Conservation (phyloP, 1,284 basidiomycete species). For the Sanguinoderma infundibulare region DNA sequence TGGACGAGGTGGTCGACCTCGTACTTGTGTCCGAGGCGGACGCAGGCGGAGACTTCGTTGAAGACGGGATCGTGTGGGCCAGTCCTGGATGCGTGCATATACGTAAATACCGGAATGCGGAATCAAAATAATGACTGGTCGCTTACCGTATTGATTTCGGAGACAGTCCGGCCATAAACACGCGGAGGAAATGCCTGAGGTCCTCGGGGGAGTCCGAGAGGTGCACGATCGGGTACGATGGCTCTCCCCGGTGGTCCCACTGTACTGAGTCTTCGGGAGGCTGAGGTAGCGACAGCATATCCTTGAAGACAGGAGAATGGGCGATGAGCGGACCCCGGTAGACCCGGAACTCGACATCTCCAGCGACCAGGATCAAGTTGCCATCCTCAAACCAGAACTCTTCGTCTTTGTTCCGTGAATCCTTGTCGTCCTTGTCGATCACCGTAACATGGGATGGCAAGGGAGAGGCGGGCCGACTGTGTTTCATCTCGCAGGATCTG, state of each 20-base stretch:
- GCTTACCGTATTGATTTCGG: slow-evolving; percentile 11
- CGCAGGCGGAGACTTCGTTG: slow-evolving; percentile 20
- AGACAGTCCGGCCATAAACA: slow-evolving; percentile 9
- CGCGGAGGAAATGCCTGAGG: slow-evolving; percentile 18
- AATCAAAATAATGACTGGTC: too few relatives aligned
- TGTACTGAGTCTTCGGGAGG: neutral
- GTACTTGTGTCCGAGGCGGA: slow-evolving; percentile 26
- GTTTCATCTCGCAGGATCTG: neutral
- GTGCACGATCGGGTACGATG: neutral
- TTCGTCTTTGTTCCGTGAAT: slow-evolving; percentile 5
- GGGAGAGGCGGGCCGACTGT: neutral
- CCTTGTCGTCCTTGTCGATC: neutral
- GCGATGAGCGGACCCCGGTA: slow-evolving; percentile 15
- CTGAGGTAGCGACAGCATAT: slow-evolving; percentile 15
- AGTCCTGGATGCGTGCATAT: slow-evolving; percentile 3
- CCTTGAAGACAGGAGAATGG: slow-evolving; percentile 16
- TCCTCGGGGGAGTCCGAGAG: slow-evolving; percentile 21
- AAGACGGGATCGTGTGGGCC: slow-evolving; percentile 13
- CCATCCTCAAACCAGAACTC: slow-evolving; percentile 14
- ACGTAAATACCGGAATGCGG: too few relatives aligned
- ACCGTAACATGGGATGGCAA: neutral
- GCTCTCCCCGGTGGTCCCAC: neutral
- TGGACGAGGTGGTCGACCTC: slow-evolving; percentile 21
- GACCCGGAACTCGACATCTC: slow-evolving; percentile 13
- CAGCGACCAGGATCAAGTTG: slow-evolving; percentile 12